A percentile compares a stretch with the other conserved stretches of the same genome.
Evolutionary conservation across 2,329 filamentous ascomycete species (phyloP).

Genomic region (Claviceps pazoutovae): DNA sequence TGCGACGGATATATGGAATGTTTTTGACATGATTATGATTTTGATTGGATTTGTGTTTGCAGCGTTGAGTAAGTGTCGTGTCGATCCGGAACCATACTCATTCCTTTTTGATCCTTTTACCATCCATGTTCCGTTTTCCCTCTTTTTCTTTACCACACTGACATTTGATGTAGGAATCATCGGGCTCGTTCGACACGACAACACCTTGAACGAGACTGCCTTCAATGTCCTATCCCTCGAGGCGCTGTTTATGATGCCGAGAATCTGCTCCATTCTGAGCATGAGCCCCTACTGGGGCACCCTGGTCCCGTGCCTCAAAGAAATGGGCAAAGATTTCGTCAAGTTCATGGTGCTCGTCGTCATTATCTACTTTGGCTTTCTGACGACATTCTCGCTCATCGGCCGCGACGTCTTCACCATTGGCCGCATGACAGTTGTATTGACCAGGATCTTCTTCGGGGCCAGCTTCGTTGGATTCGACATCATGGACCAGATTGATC

Average conservation of each 20-base stretch:
- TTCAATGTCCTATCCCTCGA: constrained; percentile 86
- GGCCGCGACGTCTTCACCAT: constrained; percentile 56
- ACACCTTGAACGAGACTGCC: constrained; percentile 56
- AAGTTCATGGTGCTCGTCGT: constrained; percentile 71
- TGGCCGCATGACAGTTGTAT: constrained; percentile 56
- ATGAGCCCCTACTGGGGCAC: constrained; percentile 85
- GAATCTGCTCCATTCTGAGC: constrained; percentile 75
- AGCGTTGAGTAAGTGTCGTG: constrained; percentile 44
- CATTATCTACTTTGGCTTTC: constrained; percentile 74
- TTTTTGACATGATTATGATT: constrained; percentile 63
- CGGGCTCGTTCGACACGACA: constrained; percentile 34
- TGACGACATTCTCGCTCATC: constrained; percentile 72
- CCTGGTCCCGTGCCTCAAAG: constrained; percentile 76
- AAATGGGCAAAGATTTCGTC: constrained; percentile 87
- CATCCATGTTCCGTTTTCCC: not conserved
- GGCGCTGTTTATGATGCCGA: constrained; percentile 78
- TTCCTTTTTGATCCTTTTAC: not conserved
- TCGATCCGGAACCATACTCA: not conserved
- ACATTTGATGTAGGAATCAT: constrained; percentile 16
- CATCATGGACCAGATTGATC: constrained; percentile 46
- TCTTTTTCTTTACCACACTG: not conserved
- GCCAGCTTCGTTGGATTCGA: constrained; percentile 63
- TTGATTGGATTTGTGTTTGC: constrained; percentile 58
- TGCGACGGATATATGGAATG: constrained; percentile 67
- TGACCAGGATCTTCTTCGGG: constrained; percentile 72